Evolutionary conservation across 768 basidiomycete species (phyloP).

Genomic region (Lactarius indigo): DNA sequence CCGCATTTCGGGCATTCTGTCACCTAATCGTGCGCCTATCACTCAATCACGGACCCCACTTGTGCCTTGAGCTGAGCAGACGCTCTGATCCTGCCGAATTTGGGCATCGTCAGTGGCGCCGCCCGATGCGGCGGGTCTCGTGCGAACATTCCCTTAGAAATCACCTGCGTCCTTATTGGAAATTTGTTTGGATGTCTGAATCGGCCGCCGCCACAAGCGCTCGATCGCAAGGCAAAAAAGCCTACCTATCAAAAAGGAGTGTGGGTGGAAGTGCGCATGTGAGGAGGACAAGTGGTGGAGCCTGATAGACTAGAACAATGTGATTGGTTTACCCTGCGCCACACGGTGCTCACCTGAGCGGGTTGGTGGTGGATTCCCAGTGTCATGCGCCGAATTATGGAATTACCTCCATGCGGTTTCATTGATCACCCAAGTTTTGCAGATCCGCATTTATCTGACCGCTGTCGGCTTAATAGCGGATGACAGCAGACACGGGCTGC

Average conservation of each 20-base stretch:
- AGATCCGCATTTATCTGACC: background rate
- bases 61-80: background rate
- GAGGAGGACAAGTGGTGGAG: background rate
- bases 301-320: background rate
- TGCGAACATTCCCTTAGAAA: background rate
- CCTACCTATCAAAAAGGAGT: background rate
- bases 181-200: background rate
- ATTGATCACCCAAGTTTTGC: background rate
- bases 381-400: background rate
- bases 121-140: background rate
- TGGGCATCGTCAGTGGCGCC: background rate
- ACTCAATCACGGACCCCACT: background rate
- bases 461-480: background rate
- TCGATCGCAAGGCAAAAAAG: background rate
- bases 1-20: background rate
- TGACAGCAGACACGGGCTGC: background rate
- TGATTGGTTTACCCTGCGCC: background rate
- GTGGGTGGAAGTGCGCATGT: background rate
- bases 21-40: background rate
- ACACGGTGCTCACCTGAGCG: background rate
- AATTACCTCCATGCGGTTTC: background rate
- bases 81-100: background rate
- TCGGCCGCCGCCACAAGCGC: background rate
- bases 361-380: background rate
- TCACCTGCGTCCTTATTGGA: background rate